phyloP scores from a whole-genome alignment of 1,284 basidiomycete genomes.

The Ustilago nuda region DNA sequence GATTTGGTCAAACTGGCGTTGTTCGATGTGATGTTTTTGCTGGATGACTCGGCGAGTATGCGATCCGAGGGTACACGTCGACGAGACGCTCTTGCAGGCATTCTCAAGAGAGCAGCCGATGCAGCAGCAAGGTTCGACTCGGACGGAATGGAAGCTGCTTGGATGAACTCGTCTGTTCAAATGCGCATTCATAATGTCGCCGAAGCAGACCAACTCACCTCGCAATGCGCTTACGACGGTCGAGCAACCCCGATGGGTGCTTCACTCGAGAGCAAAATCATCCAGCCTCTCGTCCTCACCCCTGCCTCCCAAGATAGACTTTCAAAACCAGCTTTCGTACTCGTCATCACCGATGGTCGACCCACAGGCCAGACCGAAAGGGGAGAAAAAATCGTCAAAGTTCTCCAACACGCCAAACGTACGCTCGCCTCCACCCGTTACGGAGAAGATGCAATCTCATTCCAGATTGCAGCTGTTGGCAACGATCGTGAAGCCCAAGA shows the following conservation, averaged over 20 bases:
- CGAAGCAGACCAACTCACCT: constrained; percentile 46
- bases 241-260: constrained; percentile 56
- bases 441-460: constrained; percentile 56
- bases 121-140: constrained; percentile 57
- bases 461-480: constrained; percentile 60
- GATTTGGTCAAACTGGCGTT: constrained; percentile 62
- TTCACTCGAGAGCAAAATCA: constrained; percentile 47
- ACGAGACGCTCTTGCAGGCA: constrained; percentile 44
- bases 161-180: constrained; percentile 52
- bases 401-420: constrained; percentile 48
- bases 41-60: constrained; percentile 61
- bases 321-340: constrained; percentile 49
- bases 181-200: constrained; percentile 43
- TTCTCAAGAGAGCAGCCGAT: constrained; percentile 55
- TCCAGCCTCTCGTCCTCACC: constrained; percentile 43
- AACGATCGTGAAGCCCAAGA: constrained; percentile 62
- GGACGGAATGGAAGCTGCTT: constrained; percentile 59
- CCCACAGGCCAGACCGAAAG: constrained; percentile 54
- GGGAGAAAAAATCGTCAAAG: constrained; percentile 50
- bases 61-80: constrained; percentile 35
- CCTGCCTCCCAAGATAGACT: constrained; percentile 33
- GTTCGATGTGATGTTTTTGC: constrained; percentile 62
- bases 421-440: constrained; percentile 34
- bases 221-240: constrained; percentile 48
- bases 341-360: constrained; percentile 59